These are phyloP conservation scores for Phialophora tarda DNA, from an alignment of 2,329 filamentous ascomycete genomes.

Conservation along the genomic window DNA sequence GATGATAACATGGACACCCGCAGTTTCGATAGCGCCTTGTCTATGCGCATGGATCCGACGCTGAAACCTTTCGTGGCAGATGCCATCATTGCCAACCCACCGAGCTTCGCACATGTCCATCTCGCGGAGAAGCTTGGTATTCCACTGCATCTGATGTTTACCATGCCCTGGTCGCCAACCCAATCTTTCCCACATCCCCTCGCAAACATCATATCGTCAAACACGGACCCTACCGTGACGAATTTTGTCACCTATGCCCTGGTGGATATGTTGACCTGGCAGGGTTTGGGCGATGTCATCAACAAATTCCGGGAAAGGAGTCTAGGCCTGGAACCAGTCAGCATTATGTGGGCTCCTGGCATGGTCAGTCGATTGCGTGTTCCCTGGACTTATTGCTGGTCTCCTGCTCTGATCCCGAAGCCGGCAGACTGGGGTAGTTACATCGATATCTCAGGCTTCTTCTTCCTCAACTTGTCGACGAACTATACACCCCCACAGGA, in stretches of 20 bases:
- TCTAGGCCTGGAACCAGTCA: slow-evolving; percentile 77
- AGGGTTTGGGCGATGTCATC: slow-evolving; percentile 87
- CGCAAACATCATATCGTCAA: slow-evolving; percentile 77
- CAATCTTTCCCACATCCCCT: slow-evolving; percentile 84
- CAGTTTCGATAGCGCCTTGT: slow-evolving; percentile 45
- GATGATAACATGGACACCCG: slow-evolving; percentile 58
- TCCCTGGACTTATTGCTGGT: slow-evolving; percentile 93
- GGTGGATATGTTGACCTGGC: slow-evolving; percentile 92
- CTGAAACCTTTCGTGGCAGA: slow-evolving; percentile 78
- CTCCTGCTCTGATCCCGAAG: slow-evolving; percentile 77
- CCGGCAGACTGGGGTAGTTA: slow-evolving; percentile 75
- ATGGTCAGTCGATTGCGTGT: slow-evolving; percentile 76
- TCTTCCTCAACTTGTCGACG: slow-evolving; percentile 71
- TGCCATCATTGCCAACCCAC: slow-evolving; percentile 85
- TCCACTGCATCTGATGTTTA: slow-evolving; percentile 87
- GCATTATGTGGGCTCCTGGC: slow-evolving; percentile 80
- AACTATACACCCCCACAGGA: slow-evolving; percentile 70
- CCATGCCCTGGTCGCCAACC: slow-evolving; percentile 91
- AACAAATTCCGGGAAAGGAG: slow-evolving; percentile 80
- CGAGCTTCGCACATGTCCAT: slow-evolving; percentile 77
- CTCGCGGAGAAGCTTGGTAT: slow-evolving; percentile 79
- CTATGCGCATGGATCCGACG: slow-evolving; percentile 50
- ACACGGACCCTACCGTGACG: slow-evolving; percentile 75
- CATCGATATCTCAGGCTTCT: slow-evolving; percentile 77
- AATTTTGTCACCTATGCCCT: slow-evolving; percentile 85